phyloP scores from a whole-genome alignment of 805 yeast genomes.

The Nakazawaea ernobii region DNA sequence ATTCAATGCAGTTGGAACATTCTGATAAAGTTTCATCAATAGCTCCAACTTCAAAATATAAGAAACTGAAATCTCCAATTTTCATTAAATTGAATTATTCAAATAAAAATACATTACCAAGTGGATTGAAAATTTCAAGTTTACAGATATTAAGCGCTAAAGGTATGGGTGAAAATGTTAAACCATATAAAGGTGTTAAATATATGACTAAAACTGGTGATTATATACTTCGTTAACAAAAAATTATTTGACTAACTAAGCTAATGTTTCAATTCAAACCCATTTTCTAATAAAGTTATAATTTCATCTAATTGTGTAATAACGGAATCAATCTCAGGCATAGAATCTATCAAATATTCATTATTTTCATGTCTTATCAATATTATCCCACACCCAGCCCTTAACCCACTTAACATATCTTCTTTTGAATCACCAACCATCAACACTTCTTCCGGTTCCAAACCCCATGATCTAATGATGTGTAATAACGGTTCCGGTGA shows the following conservation, averaged over 20 bases:
- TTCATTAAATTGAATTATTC: conserved; percentile 46
- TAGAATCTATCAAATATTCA: conserved; percentile 30
- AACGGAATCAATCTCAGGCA: conserved; percentile 29
- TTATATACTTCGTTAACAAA: conserved; percentile 36
- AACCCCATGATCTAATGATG: conserved; percentile 44
- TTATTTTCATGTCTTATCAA: conserved; percentile 50
- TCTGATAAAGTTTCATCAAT: not conserved
- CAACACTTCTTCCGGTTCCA: conserved; percentile 39
- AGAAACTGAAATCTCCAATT: conserved; percentile 27
- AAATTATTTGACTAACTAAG: no score
- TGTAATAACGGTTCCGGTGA: conserved; percentile 56
- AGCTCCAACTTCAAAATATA: not conserved
- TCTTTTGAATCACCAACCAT: conserved; percentile 76
- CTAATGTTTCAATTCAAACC: conserved; percentile 21
- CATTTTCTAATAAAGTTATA: conserved; percentile 27
- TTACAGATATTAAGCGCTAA: conserved; percentile 50
- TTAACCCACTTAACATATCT: conserved; percentile 58
- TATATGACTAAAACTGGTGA: conserved; percentile 65
- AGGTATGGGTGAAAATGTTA: conserved; percentile 55
- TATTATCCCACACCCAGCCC: conserved; percentile 59
- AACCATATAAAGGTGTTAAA: conserved; percentile 89
- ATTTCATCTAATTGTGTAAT: conserved; percentile 32
- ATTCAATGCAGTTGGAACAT: not conserved
- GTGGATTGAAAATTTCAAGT: conserved; percentile 66
- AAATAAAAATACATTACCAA: conserved; percentile 66